These are phyloP conservation scores for Mycena leptocephala DNA, from an alignment of 768 basidiomycete genomes.

Conservation along the genomic window DNA sequence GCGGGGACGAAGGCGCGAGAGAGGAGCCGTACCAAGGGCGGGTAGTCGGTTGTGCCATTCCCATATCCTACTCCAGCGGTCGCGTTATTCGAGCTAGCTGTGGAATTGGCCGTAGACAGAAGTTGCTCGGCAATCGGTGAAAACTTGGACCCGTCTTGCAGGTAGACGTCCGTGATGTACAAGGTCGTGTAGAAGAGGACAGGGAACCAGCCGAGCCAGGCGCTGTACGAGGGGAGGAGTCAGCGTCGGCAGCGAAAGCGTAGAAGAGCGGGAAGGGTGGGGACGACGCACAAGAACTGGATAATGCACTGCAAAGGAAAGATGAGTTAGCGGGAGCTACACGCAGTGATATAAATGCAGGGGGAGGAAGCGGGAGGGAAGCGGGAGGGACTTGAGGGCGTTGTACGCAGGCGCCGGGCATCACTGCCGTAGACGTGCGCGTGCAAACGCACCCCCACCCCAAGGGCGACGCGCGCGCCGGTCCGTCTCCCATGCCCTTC, in stretches of 20 bases:
- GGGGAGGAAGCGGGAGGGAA: neutral
- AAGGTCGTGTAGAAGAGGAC: constrained; percentile 91
- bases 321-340: neutral
- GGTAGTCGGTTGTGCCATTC: neutral
- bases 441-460: no score
- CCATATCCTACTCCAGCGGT: no score
- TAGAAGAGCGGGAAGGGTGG: neutral
- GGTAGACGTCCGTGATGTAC: constrained; percentile 92
- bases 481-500: no score
- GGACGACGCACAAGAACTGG: constrained; percentile 80
- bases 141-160: constrained; percentile 54
- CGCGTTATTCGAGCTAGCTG: no score
- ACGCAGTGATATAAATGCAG: neutral
- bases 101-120: no score
- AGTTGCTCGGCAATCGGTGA: no score
- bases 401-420: no score
- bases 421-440: no score
- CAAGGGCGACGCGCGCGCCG: no score
- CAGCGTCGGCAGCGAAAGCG: no score
- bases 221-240: constrained; percentile 54
- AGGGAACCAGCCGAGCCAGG: constrained; percentile 97
- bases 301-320: constrained; percentile 68
- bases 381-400: no score
- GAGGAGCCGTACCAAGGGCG: neutral
- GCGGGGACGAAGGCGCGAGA: neutral